Evolutionary conservation across 2,329 filamentous ascomycete genomes (phyloP), one percentile per base, ranked within the genome.

Genomic region (Pseudogymnoascus sp.): DNA sequence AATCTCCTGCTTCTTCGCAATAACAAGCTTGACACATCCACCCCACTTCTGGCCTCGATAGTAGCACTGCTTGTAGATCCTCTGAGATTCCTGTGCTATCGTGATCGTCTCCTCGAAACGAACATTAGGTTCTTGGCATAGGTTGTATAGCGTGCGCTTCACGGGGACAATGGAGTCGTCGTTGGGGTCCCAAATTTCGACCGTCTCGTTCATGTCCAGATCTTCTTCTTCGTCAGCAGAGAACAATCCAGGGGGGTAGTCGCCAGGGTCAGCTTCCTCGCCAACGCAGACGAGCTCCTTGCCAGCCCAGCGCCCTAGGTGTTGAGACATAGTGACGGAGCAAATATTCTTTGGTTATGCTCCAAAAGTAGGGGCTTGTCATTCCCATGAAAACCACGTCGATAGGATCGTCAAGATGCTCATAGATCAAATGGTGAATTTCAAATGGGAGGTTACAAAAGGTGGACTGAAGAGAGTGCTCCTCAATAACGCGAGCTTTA

Each of bases 231-330:
- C 35, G 10, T 36, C 35, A 13, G 35, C 10, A 10, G 68, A 58
- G 54, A 77, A 69, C 63, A 69, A 74, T 2, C 66, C 66, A 10
- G 70, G 37, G 7, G 37, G 37, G 37, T 40, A 40, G 15, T 40
- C 37, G 4, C 15, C 37, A 5, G 15, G 8, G 9, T 4, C 8
- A 15, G 10, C 10, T 17, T 40, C 3, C 3, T 21, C 15, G 37
- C 37, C 15, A 9, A 40, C 37, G 5, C 15, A 21, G 3, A 40
- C 37, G 15, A 40, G 17, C 3, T 9, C 1, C 10, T 40, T 15
- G 37, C 8, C 15, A 10, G 15, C 37, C 37, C 37, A 40, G 7
- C 3, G 4, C 7, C 37, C 37, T 10, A 40, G 8, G 37, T 4
- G 21, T 21, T 21, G 21, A 21, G 2, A 4, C 21, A 21, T 21